Base-by-base conservation (phyloP, 1,284 basidiomycete species). In the Ceratobasidium sp. region DNA sequence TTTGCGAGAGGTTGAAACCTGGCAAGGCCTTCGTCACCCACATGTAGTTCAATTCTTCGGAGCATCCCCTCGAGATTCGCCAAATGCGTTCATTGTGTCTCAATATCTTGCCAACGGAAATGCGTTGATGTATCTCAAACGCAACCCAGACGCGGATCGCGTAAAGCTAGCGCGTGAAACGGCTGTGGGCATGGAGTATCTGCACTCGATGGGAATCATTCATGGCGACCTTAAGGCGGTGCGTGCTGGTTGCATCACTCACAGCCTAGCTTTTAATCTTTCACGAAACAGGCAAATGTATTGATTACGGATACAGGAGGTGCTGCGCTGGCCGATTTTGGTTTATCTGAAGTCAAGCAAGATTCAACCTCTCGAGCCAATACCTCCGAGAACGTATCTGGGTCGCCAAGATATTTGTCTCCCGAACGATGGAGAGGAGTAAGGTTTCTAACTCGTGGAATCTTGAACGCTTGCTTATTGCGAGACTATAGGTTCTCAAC, bases 261-360 rank as follows among this genome's bases (percentile, higher is more conserved):
- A 34, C 0, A 52, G 43, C 28, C 32, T 5, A 12, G 1, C 12
- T 14, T 45, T 34, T 50, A 30, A 71, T 52, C 23, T 28, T 14
- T 73, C 71, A n/a, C 14, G 72, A n/a, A 57, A 72, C 58, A 73
- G 58, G 81, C 81, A 34, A 89, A 87, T 74, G 82, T 89, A 21
- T 80, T 86, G 32, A 83, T 89, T 32, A 79, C 85, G 75, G 77
- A 79, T 18, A 71, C 77, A 41, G 85, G 86, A 0, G 78, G 81
- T 21, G 86, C 87, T 23, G 79, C 86, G 16, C 79, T 89, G 26
- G 83, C 87, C 3, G 87, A 89, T 75, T 89, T 88, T 76, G 87
- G 87, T 16, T 80, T 89, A 52, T 85, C 86, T 18, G 82, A 84
- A 78, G 85, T 85, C 71, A 36, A 77, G 61, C 10, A 16, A 26